phyloP scores from a whole-genome alignment of 129 eudicot genomes.

The Deinandra increscens region DNA sequence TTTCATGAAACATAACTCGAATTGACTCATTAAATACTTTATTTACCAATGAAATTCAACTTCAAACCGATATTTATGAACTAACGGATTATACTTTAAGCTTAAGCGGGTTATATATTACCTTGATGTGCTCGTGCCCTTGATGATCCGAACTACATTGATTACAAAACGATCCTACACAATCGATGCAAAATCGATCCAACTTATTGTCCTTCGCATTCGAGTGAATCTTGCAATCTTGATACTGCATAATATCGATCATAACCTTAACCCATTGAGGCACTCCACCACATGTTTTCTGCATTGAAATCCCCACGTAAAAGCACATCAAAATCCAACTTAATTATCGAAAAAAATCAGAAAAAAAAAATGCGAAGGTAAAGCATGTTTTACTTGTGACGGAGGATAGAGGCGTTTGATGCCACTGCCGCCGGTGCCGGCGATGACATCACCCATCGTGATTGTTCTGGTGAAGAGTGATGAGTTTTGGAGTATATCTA shows the following conservation, averaged over 20 bases:
- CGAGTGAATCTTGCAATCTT: slow-evolving; percentile 32
- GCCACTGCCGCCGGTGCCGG: slow-evolving; percentile 9
- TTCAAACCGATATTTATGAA: no score
- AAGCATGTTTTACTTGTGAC: neutral
- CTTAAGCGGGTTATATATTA: neutral
- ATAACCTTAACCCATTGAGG: slow-evolving; percentile 43
- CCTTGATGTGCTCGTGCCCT: slow-evolving; percentile 42
- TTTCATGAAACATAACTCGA: no score
- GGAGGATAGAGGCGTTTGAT: slow-evolving; percentile 20
- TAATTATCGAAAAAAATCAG: neutral
- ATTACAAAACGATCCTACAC: slow-evolving; percentile 36
- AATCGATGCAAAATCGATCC: slow-evolving; percentile 49
- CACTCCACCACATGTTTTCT: slow-evolving; percentile 26
- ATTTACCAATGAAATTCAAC: no score
- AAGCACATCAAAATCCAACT: slow-evolving; percentile 6
- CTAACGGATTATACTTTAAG: no score
- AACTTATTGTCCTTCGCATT: slow-evolving; percentile 24
- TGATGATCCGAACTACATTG: slow-evolving; percentile 41
- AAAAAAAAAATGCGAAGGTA: neutral
- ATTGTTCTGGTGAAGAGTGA: neutral
- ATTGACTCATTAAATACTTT: no score
- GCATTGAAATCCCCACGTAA: slow-evolving; percentile 7
- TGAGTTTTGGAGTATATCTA: neutral
- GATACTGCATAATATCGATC: slow-evolving; percentile 26
- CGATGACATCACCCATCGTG: slow-evolving; percentile 4